phyloP scores from a whole-genome alignment of 768 basidiomycete species.

The Suillus subluteus region DNA sequence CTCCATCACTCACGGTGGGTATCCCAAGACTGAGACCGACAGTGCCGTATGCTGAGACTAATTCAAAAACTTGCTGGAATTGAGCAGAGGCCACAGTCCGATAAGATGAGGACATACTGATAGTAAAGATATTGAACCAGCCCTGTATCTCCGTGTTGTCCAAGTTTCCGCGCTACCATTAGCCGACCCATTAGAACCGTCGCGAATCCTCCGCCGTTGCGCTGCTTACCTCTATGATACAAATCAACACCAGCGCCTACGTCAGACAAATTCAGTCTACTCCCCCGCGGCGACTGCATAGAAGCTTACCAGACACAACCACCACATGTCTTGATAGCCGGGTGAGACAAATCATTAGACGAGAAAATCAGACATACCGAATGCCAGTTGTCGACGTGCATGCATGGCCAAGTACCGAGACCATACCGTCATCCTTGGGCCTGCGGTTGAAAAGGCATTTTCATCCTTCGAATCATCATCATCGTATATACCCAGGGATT shows the following conservation, averaged over 20 bases:
- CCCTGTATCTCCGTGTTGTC: constrained; percentile 51
- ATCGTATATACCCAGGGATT: constrained; percentile 80
- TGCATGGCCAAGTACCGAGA: constrained; percentile 81
- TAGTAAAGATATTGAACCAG: constrained; percentile 87
- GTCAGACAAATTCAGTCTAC: constrained; percentile 9
- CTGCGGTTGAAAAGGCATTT: constrained; percentile 43
- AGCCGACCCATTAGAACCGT: constrained; percentile 8
- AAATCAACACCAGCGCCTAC: constrained; percentile 82
- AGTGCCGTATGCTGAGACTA: constrained; percentile 86
- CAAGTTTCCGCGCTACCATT: constrained; percentile 57
- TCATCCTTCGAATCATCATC: constrained; percentile 54
- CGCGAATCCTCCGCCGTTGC: neutral
- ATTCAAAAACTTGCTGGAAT: constrained; percentile 69
- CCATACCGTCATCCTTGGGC: constrained; percentile 66
- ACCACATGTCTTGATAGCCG: constrained; percentile 86
- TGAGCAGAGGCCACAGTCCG: neutral
- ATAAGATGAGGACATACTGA: constrained; percentile 52
- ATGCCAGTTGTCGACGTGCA: constrained; percentile 86
- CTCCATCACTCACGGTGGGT: constrained; percentile 58
- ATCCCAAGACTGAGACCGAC: constrained; percentile 90
- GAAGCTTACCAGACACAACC: constrained; percentile 54
- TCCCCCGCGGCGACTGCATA: neutral
- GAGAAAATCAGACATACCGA: constrained; percentile 54
- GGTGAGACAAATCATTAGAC: neutral
- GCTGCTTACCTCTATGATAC: constrained; percentile 83